Evolutionary conservation across 148 eudicot species (phyloP).

Genomic region (Amaranthus hypochondriacus): DNA sequence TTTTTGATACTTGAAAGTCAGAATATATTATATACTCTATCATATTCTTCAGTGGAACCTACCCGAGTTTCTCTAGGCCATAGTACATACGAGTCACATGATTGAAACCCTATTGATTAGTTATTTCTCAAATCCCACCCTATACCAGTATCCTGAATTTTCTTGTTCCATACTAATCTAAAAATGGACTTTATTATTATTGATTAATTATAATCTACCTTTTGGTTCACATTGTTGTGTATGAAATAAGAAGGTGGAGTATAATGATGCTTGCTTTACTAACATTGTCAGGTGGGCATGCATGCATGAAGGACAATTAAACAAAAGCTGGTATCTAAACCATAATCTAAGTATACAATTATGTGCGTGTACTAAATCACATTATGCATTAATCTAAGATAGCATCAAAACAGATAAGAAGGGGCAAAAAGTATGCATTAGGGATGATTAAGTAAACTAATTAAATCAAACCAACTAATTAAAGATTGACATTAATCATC

Average conservation of each 20-base stretch:
- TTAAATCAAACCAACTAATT: constrained; percentile 2
- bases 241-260: background rate
- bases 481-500: constrained; percentile 14
- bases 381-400: constrained; percentile 11
- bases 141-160: too few species aligned
- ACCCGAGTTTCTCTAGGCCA: too few species aligned
- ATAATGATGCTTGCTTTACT: constrained; percentile 11
- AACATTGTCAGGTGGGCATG: constrained; percentile 4
- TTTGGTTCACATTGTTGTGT: constrained; percentile 8
- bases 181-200: background rate
- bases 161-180: too few species aligned
- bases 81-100: too few species aligned
- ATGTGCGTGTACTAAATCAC: background rate
- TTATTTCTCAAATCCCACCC: too few species aligned
- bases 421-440: constrained; percentile 19
- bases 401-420: constrained; percentile 29
- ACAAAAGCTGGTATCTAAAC: constrained; percentile 21
- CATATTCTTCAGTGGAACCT: too few species aligned
- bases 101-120: too few species aligned
- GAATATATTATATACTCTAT: too few species aligned
- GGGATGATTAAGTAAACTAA: constrained; percentile 15
- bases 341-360: constrained; percentile 4
- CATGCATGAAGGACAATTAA: constrained; percentile 23
- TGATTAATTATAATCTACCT: background rate
- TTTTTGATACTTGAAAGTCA: too few species aligned